Conservation (phyloP, 805 yeast species). For the Candida xiaguanensis region DNA sequence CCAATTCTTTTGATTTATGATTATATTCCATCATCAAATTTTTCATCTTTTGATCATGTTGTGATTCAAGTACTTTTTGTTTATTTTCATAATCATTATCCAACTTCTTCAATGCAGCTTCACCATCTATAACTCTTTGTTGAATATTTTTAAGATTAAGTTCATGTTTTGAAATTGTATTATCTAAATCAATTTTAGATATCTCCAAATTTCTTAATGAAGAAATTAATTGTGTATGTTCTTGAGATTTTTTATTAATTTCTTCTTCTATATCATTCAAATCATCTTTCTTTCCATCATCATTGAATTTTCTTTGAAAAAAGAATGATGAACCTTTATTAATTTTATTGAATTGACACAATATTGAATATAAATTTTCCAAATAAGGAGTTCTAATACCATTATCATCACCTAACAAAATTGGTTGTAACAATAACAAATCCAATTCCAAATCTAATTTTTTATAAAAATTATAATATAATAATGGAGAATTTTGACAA, state of each 20-base stretch:
- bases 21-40: constrained; percentile 1
- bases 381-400: constrained; percentile 85
- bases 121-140: constrained; percentile 5
- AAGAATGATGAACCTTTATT: constrained; percentile 34
- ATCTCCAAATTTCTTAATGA: constrained; percentile 15
- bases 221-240: constrained; percentile 10
- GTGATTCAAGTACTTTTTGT: constrained; percentile 1
- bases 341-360: constrained; percentile 58
- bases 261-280: constrained; percentile 6
- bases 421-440: constrained; percentile 77
- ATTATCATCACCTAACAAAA: constrained; percentile 83
- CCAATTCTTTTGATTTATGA: constrained; percentile 7
- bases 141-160: constrained; percentile 11
- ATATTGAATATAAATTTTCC: constrained; percentile 78
- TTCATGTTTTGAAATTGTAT: constrained; percentile 17
- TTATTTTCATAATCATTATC: constrained; percentile 7
- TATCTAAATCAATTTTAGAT: constrained; percentile 18
- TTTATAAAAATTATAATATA: constrained; percentile 63
- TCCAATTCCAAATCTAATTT: constrained; percentile 60
- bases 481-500: constrained; percentile 48
- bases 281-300: background rate
- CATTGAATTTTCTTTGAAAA: constrained; percentile 19
- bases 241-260: constrained; percentile 13
- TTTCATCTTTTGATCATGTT: constrained; percentile 6
- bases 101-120: constrained; percentile 5